Conservation (phyloP, 768 basidiomycete genomes). For the Leccinum obscurum region DNA sequence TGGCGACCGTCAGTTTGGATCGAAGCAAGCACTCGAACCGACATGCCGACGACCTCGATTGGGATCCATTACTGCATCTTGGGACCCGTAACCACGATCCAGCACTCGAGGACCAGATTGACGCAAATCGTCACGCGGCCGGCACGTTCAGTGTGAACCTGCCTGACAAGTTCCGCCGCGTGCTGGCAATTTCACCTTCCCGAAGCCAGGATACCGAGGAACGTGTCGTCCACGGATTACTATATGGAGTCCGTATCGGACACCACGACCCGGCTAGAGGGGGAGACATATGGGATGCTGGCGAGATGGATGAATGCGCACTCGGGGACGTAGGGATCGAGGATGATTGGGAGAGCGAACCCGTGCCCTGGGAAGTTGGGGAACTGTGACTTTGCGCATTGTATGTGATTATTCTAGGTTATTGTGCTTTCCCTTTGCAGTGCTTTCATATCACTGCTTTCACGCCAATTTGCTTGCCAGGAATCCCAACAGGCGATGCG, state of each 20-base stretch:
- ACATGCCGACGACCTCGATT: constrained; percentile 23
- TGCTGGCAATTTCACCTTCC: constrained; percentile 60
- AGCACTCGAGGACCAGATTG: constrained; percentile 13
- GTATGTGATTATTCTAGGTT: constrained; percentile 33
- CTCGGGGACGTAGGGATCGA: constrained; percentile 52
- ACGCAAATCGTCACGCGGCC: constrained; percentile 36
- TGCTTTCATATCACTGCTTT: constrained; percentile 34
- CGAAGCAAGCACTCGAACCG: constrained; percentile 12
- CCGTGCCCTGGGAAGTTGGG: constrained; percentile 78
- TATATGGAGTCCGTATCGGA: constrained; percentile 55
- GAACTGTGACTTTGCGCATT: constrained; percentile 51
- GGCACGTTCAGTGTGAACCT: constrained; percentile 54
- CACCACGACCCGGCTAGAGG: constrained; percentile 66
- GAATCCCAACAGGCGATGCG: constrained; percentile 19
- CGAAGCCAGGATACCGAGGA: constrained; percentile 46
- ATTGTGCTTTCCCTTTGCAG: constrained; percentile 29
- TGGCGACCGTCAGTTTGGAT: constrained; percentile 16
- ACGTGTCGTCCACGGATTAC: constrained; percentile 55
- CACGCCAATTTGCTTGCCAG: constrained; percentile 26
- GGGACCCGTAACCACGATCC: constrained; percentile 26
- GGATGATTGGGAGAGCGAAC: constrained; percentile 75
- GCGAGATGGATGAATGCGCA: constrained; percentile 52
- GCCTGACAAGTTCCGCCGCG: constrained; percentile 62
- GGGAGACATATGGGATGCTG: constrained; percentile 75
- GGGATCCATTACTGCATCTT: constrained; percentile 32